Evolutionary conservation across 2,329 filamentous ascomycete genomes (phyloP).

Genomic region (Aspergillus amoenus): DNA sequence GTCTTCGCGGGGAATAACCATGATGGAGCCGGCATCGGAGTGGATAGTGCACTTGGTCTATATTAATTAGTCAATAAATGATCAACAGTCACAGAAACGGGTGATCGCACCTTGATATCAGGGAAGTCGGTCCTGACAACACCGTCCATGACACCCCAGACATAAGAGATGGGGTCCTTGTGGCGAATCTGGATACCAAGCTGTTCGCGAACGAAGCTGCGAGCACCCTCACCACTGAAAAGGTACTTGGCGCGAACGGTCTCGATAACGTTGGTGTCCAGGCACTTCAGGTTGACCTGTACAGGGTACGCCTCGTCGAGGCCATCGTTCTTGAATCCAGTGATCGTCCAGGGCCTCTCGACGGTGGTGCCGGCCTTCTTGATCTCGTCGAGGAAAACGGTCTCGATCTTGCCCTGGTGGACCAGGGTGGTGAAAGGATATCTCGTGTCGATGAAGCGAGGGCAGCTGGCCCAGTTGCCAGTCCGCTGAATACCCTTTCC

Average conservation of each 20-base stretch:
- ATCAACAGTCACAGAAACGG: background rate
- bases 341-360: constrained; percentile 62
- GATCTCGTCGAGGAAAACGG: constrained; percentile 62
- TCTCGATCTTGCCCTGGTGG: constrained; percentile 63
- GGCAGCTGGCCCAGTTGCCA: constrained; percentile 80
- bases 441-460: constrained; percentile 70
- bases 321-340: constrained; percentile 60
- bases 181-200: constrained; percentile 66
- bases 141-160: constrained; percentile 68
- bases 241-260: constrained; percentile 63
- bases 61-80: background rate
- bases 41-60: constrained; percentile 68
- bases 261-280: constrained; percentile 70
- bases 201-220: constrained; percentile 60
- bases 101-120: constrained; percentile 54
- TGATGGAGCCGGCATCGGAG: constrained; percentile 62
- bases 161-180: constrained; percentile 63
- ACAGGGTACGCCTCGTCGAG: constrained; percentile 72
- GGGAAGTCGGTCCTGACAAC: constrained; percentile 64
- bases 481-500: constrained; percentile 59
- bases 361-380: constrained; percentile 57
- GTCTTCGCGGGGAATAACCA: constrained; percentile 57
- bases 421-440: constrained; percentile 64
- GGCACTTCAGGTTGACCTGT: constrained; percentile 71
- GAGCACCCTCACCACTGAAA: constrained; percentile 63